Evolutionary conservation across 2,329 filamentous ascomycete genomes (phyloP).

Genomic region (Penicillium sp.): DNA sequence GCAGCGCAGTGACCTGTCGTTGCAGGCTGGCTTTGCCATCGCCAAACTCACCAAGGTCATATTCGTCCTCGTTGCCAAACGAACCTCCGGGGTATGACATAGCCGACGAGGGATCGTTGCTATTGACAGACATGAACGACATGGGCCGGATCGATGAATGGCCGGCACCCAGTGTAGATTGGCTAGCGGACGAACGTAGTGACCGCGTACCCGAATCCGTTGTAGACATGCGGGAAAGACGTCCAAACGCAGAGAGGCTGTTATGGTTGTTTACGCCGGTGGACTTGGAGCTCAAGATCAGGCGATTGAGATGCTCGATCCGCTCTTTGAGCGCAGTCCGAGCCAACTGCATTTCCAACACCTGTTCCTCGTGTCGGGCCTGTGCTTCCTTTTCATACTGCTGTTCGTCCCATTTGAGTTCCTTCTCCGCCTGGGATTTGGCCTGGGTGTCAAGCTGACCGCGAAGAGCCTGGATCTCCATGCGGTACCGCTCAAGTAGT

Average conservation of each 20-base stretch:
- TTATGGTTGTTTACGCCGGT: slow-evolving; percentile 83
- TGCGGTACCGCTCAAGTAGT: slow-evolving; percentile 84
- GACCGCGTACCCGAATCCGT: slow-evolving; percentile 51
- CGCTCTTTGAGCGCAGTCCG: slow-evolving; percentile 94
- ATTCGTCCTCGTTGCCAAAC: slow-evolving; percentile 51
- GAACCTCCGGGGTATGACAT: slow-evolving; percentile 33
- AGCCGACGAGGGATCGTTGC: slow-evolving; percentile 36
- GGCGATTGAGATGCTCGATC: slow-evolving; percentile 91
- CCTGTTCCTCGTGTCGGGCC: slow-evolving; percentile 89
- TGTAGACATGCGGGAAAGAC: slow-evolving; percentile 60
- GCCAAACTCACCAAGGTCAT: slow-evolving; percentile 79
- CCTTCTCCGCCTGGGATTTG: slow-evolving; percentile 62
- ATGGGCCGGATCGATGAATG: slow-evolving; percentile 61
- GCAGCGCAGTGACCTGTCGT: slow-evolving; percentile 86
- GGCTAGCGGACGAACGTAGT: slow-evolving; percentile 66
- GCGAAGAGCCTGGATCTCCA: slow-evolving; percentile 84
- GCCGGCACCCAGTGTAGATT: slow-evolving; percentile 54
- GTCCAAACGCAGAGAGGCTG: slow-evolving; percentile 66
- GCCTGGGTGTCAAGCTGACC: slow-evolving; percentile 79
- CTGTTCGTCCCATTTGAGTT: slow-evolving; percentile 64
- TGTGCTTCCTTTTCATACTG: slow-evolving; percentile 79
- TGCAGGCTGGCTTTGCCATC: slow-evolving; percentile 79
- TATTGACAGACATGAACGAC: slow-evolving; percentile 63
- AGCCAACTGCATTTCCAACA: slow-evolving; percentile 97
- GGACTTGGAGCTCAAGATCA: slow-evolving; percentile 94